Conservation (phyloP, 176 grass and related monocot species). For the Carex cristatella region DNA sequence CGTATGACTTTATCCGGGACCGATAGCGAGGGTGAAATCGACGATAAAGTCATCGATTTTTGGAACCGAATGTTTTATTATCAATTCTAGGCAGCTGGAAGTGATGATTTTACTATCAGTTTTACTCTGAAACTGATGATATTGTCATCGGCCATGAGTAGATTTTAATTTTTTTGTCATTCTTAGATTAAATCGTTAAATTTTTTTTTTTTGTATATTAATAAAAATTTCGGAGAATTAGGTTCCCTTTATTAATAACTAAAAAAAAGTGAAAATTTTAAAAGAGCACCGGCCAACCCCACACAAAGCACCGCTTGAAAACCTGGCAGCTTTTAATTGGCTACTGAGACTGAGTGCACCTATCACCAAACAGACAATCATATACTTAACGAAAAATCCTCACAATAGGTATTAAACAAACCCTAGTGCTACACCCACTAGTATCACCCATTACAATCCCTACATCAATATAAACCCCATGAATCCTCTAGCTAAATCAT, state of each 20-base stretch:
- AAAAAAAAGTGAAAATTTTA: neutral
- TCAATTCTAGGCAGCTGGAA: too few relatives aligned
- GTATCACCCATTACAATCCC: conserved; percentile 7
- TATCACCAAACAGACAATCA: conserved; percentile 14
- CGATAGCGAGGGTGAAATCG: too few relatives aligned
- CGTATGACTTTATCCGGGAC: too few relatives aligned
- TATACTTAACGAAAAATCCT: neutral
- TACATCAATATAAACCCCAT: conserved; percentile 8
- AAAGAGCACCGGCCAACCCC: neutral
- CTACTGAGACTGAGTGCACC: neutral
- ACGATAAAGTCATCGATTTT: too few relatives aligned
- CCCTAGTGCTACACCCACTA: conserved; percentile 13
- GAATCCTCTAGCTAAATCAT: neutral
- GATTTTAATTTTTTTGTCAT: too few relatives aligned
- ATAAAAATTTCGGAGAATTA: too few relatives aligned
- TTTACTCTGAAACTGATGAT: too few relatives aligned
- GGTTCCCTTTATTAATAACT: neutral
- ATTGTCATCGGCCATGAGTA: too few relatives aligned
- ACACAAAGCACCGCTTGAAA: conserved; percentile 1
- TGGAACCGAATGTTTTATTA: too few relatives aligned
- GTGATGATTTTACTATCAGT: too few relatives aligned
- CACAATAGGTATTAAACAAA: conserved; percentile 10
- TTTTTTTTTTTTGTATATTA: too few relatives aligned
- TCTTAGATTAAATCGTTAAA: too few relatives aligned
- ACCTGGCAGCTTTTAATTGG: conserved; percentile 8